Percentiles rank a stretch among this genome's conserved stretches.
These are phyloP conservation scores for Paulinella micropora DNA, from an alignment of 78 protist genomes.

Conservation along the genomic window DNA sequence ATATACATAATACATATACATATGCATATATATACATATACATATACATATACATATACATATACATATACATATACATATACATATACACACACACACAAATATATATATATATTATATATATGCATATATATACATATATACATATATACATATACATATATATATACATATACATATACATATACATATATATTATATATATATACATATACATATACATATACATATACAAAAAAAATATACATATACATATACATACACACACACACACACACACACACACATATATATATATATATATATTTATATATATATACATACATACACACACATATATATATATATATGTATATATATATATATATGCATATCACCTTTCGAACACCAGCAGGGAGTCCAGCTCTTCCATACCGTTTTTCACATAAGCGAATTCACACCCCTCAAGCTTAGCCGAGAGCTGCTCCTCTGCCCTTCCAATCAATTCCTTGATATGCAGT, in stretches of 20 bases:
- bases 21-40: not conserved
- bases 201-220: not conserved
- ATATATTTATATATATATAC: not conserved
- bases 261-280: not conserved
- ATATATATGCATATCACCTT: not conserved
- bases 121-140: not conserved
- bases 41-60: not conserved
- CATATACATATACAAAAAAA: not conserved
- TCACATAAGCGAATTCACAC: too few species aligned
- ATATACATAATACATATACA: not conserved
- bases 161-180: not conserved
- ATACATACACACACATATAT: not conserved
- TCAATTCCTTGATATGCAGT: too few species aligned
- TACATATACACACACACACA: not conserved
- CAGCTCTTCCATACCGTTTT: too few species aligned
- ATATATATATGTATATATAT: not conserved
- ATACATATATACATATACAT: not conserved
- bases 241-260: not conserved
- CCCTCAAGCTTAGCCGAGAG: too few species aligned
- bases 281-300: not conserved
- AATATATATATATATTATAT: not conserved
- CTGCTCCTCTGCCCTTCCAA: too few species aligned
- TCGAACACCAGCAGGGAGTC: too few species aligned
- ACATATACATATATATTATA: not conserved
- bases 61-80: not conserved